These are phyloP conservation scores for Lepidium sativum DNA, from an alignment of 345 rosid genomes.

Conservation along the genomic window DNA sequence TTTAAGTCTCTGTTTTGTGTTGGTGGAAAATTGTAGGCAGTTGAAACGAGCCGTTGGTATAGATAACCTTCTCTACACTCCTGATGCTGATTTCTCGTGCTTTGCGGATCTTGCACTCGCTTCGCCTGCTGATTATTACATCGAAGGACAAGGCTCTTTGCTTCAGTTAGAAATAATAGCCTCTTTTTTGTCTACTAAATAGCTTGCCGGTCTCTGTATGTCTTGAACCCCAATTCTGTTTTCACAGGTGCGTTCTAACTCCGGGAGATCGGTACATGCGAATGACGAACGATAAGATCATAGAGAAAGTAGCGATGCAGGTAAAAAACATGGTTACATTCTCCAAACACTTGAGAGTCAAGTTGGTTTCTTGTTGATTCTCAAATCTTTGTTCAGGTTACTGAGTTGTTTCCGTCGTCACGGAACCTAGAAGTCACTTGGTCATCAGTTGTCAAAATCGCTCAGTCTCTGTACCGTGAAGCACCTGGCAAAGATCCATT, in stretches of 20 bases:
- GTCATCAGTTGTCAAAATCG: slow-evolving; percentile 95
- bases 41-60: slow-evolving; percentile 66
- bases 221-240: slow-evolving; percentile 11
- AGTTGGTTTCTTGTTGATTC: background rate
- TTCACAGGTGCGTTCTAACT: slow-evolving; percentile 75
- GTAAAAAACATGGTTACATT: slow-evolving; percentile 28
- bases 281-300: slow-evolving; percentile 70
- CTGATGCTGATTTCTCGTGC: slow-evolving; percentile 98
- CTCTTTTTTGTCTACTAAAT: background rate
- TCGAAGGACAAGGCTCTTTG: slow-evolving; percentile 90
- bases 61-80: slow-evolving; percentile 92
- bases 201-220: background rate
- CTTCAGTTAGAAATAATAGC: slow-evolving; percentile 65
- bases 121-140: slow-evolving; percentile 90
- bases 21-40: slow-evolving; percentile 68
- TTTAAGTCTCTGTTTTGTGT: background rate
- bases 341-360: background rate
- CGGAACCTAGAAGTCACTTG: slow-evolving; percentile 74
- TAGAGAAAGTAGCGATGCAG: slow-evolving; percentile 77
- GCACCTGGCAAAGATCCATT: slow-evolving; percentile 94
- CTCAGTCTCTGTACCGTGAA: slow-evolving; percentile 88
- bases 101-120: slow-evolving; percentile 90
- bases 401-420: slow-evolving; percentile 74
- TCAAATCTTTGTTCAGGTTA: slow-evolving; percentile 30
- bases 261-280: slow-evolving; percentile 99